These are phyloP conservation scores for Tuber brumale DNA, from an alignment of 495 filamentous ascomycete species.

Conservation along the genomic window DNA sequence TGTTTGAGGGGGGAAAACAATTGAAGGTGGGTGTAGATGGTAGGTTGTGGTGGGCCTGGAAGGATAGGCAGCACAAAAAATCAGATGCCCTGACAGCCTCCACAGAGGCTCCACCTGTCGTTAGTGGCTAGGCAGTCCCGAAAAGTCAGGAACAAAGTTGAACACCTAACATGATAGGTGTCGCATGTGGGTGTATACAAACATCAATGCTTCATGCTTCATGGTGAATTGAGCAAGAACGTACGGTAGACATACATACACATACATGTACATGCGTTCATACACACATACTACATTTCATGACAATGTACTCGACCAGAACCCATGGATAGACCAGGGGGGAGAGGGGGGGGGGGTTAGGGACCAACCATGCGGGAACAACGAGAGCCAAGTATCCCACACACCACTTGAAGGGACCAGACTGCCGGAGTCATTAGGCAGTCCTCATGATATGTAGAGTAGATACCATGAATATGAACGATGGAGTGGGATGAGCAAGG, in stretches of 20 bases:
- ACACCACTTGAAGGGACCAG: slow-evolving; percentile 28
- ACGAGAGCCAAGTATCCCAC: slow-evolving; percentile 37
- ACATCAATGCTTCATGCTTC: slow-evolving; percentile 25
- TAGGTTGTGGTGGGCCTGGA: slow-evolving; percentile 12
- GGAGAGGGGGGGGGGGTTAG: background rate
- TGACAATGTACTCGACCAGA: slow-evolving; percentile 1
- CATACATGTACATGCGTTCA: slow-evolving; percentile 25
- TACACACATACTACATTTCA: slow-evolving; percentile 25
- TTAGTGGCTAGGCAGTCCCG: slow-evolving; percentile 31
- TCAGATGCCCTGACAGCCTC: background rate
- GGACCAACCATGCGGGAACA: slow-evolving; percentile 36
- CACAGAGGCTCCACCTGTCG: background rate
- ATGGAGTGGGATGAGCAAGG: slow-evolving; percentile 40
- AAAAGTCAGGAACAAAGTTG: slow-evolving; percentile 30
- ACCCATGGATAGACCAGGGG: slow-evolving; percentile 15
- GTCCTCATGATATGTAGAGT: slow-evolving; percentile 28
- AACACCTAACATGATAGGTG: slow-evolving; percentile 30
- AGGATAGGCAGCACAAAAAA: background rate
- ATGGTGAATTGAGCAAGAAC: slow-evolving; percentile 8
- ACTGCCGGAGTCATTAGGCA: slow-evolving; percentile 37
- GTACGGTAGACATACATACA: slow-evolving; percentile 27
- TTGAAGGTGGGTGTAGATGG: slow-evolving; percentile 32
- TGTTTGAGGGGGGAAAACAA: slow-evolving; percentile 27
- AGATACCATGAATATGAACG: slow-evolving; percentile 28
- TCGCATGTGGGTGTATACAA: slow-evolving; percentile 36